Evolutionary conservation across 129 eudicot genomes (phyloP).

Genomic region (Calendula officinalis): DNA sequence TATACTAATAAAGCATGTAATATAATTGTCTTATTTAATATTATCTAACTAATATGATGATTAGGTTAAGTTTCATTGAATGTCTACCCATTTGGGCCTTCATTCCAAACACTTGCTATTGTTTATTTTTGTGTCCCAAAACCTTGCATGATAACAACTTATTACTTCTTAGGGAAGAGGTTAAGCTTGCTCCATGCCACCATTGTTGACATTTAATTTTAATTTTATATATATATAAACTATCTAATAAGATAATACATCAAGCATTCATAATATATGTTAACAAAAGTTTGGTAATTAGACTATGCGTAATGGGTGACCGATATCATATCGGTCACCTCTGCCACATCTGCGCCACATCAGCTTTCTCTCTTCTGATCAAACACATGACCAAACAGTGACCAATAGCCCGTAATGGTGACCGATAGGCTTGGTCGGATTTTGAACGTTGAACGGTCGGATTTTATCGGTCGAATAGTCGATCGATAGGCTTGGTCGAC

Average conservation of each 20-base stretch:
- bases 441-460: too few relatives aligned
- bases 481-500: too few relatives aligned
- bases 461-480: too few relatives aligned
- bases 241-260: background rate
- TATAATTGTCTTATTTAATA: constrained; percentile 12
- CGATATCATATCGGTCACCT: too few relatives aligned
- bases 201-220: background rate
- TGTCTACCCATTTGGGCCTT: constrained; percentile 28
- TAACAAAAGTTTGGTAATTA: too few relatives aligned
- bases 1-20: background rate
- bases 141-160: constrained; percentile 14
- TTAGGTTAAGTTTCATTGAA: constrained; percentile 25
- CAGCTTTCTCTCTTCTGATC: too few relatives aligned
- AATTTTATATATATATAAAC: background rate
- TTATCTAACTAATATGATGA: constrained; percentile 4
- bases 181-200: background rate
- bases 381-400: too few relatives aligned
- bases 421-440: too few relatives aligned
- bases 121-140: constrained; percentile 16
- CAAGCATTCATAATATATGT: too few relatives aligned
- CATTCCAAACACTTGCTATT: constrained; percentile 31
- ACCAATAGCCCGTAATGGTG: too few relatives aligned
- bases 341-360: too few relatives aligned
- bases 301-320: too few relatives aligned
- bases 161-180: constrained; percentile 4